Conservation (phyloP, 345 rosid genomes). For the Syzygium jambos region DNA sequence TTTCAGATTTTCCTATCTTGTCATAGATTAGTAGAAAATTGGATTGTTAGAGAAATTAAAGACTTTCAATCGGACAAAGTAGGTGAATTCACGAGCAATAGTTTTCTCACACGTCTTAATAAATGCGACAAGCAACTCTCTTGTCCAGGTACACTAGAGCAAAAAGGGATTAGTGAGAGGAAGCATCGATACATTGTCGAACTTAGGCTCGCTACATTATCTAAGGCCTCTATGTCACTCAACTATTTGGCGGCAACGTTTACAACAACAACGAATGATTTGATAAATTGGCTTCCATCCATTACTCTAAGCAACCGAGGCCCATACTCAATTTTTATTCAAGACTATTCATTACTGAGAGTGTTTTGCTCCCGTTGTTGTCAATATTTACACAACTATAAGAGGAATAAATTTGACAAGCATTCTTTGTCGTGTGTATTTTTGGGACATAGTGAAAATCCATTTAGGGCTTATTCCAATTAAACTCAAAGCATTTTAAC, state of each 20-base stretch:
- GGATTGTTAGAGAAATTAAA: neutral
- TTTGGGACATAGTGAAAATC: rapidly evolving
- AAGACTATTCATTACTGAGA: neutral
- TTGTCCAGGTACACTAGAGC: neutral
- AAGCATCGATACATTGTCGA: rapidly evolving
- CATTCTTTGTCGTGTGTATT: rapidly evolving
- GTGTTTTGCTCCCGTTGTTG: neutral
- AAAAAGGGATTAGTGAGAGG: neutral
- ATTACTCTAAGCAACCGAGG: neutral
- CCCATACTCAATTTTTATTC: neutral
- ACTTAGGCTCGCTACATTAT: neutral
- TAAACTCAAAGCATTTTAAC: too few species aligned
- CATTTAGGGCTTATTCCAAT: too few species aligned
- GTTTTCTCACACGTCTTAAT: rapidly evolving
- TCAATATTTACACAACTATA: neutral
- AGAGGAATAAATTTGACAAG: neutral
- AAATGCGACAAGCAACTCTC: neutral
- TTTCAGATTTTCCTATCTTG: neutral
- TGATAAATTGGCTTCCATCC: neutral
- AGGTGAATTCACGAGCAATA: neutral
- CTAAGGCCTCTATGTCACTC: neutral
- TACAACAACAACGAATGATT: neutral
- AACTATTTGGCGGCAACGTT: neutral
- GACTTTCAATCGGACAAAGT: neutral
- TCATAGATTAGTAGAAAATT: neutral